Evolutionary conservation across 768 basidiomycete genomes (phyloP).

Genomic region (Suillus subalutaceus): DNA sequence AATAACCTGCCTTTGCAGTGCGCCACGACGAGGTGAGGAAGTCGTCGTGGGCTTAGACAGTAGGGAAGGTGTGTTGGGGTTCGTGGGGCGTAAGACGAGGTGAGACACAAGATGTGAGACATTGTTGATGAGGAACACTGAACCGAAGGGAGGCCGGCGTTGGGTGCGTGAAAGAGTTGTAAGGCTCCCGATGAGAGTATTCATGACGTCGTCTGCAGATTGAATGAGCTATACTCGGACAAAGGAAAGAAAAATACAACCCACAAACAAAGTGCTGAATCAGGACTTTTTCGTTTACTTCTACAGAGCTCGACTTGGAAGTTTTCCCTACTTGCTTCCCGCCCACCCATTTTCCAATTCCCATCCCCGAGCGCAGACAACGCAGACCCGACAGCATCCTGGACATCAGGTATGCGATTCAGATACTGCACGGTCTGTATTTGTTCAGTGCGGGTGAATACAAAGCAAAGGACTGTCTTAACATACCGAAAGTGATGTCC

Average conservation of each 20-base stretch:
- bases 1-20: slow-evolving; percentile 82
- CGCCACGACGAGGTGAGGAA: slow-evolving; percentile 70
- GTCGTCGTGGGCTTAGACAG: slow-evolving; percentile 67
- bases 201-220: slow-evolving; percentile 72
- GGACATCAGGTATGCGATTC: slow-evolving; percentile 69
- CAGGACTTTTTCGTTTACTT: slow-evolving; percentile 59
- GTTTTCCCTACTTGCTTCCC: slow-evolving; percentile 65
- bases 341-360: slow-evolving; percentile 92
- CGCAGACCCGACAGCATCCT: slow-evolving; percentile 65
- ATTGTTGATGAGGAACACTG: slow-evolving; percentile 83
- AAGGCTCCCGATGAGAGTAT: slow-evolving; percentile 61
- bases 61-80: slow-evolving; percentile 48
- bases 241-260: slow-evolving; percentile 30
- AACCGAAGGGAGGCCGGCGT: slow-evolving; percentile 65
- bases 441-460: slow-evolving; percentile 1
- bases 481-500: slow-evolving; percentile 59
- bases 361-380: slow-evolving; percentile 79
- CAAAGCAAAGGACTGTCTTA: background rate
- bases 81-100: slow-evolving; percentile 54
- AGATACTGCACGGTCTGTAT: slow-evolving; percentile 70
- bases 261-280: slow-evolving; percentile 77
- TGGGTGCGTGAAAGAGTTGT: slow-evolving; percentile 63
- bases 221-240: background rate
- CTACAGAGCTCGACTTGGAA: slow-evolving; percentile 40
- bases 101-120: slow-evolving; percentile 67